phyloP scores from a whole-genome alignment of 2,329 filamentous ascomycete genomes.

The Acrodontium crateriforme region DNA sequence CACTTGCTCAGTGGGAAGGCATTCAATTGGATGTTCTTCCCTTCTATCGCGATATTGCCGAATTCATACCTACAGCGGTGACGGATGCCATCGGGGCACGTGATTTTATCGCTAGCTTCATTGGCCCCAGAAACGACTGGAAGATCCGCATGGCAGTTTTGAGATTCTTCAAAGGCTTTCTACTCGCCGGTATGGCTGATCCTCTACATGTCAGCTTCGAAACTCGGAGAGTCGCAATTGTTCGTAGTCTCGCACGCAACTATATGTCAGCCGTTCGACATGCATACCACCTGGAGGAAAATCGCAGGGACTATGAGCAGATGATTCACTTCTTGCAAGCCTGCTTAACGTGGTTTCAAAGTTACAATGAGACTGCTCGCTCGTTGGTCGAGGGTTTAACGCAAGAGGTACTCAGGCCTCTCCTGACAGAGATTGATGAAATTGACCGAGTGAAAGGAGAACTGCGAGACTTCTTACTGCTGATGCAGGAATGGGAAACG shows the following conservation, averaged over 20 bases:
- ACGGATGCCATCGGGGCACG: conserved; percentile 2
- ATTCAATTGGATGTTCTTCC: conserved; percentile 1
- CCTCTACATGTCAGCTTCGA: conserved; percentile 1
- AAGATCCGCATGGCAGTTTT: conserved; percentile 1
- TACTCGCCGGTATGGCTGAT: no score
- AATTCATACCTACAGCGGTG: background rate
- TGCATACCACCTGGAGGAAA: conserved; percentile 1
- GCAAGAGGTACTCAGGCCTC: no score
- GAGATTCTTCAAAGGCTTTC: conserved; percentile 1
- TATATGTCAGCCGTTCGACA: background rate
- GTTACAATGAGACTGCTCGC: no score
- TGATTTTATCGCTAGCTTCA: background rate
- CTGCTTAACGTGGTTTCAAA: no score
- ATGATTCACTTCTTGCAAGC: background rate
- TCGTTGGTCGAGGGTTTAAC: no score
- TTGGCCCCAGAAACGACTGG: background rate
- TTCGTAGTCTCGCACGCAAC: conserved; percentile 1
- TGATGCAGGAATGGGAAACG: no score
- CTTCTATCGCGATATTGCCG: background rate
- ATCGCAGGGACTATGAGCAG: background rate
- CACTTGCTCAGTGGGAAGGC: background rate
- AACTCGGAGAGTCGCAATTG: background rate
- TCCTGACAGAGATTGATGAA: no score
- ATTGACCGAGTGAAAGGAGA: no score
- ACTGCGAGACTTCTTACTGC: no score